phyloP scores from a whole-genome alignment of 2,329 filamentous ascomycete genomes.

The Arthrobotrys megalospora region DNA sequence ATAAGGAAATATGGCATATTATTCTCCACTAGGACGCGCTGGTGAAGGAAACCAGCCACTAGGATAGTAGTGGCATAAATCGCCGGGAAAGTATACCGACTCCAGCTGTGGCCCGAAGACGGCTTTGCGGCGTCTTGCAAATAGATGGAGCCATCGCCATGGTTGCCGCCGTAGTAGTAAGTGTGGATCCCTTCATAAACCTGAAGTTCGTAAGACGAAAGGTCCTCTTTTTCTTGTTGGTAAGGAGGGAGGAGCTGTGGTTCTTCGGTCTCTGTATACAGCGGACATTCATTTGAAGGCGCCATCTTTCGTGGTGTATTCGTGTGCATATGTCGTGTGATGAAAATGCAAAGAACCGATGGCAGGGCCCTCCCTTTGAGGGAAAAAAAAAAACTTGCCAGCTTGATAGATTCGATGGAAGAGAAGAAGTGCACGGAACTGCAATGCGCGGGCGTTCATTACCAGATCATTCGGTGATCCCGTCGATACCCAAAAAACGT shows the following conservation, averaged over 20 bases:
- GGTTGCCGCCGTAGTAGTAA: constrained; percentile 11
- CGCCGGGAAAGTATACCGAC: not conserved
- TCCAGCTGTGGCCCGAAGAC: not conserved
- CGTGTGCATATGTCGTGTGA: too few species aligned
- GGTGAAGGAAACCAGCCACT: not conserved
- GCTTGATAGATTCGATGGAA: too few species aligned
- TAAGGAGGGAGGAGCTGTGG: not conserved
- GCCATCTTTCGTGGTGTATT: not conserved
- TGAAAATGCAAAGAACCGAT: too few species aligned
- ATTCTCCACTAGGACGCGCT: not conserved
- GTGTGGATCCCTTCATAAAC: not conserved
- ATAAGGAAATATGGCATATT: constrained; percentile 35
- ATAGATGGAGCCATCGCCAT: not conserved
- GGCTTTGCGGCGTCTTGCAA: not conserved
- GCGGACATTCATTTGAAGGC: not conserved
- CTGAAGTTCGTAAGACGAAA: not conserved
- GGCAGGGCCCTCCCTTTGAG: too few species aligned
- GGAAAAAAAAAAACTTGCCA: too few species aligned
- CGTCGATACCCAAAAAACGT: not conserved
- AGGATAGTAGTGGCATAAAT: constrained; percentile 19
- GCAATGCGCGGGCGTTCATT: constrained; percentile 1
- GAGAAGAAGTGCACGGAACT: too few species aligned
- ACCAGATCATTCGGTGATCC: constrained; percentile 1
- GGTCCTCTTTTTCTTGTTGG: too few species aligned
- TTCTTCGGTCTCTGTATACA: not conserved